These are phyloP conservation scores for Passiflora organensis DNA, from an alignment of 345 rosid species.

Conservation along the genomic window DNA sequence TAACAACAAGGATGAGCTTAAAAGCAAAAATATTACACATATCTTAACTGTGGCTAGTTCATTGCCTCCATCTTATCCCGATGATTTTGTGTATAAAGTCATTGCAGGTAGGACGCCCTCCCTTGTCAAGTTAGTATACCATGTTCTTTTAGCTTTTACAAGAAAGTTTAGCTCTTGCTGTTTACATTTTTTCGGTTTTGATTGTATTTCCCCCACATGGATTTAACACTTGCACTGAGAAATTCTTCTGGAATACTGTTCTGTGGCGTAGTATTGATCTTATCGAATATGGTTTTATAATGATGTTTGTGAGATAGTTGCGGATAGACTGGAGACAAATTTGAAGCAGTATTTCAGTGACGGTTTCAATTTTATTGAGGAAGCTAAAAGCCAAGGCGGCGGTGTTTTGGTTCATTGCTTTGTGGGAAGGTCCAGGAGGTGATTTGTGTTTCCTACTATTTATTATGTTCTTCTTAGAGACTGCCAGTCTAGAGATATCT, in stretches of 20 bases:
- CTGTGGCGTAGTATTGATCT: not conserved
- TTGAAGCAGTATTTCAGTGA: conserved; percentile 55
- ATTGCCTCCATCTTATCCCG: conserved; percentile 43
- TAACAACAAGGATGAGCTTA: conserved; percentile 42
- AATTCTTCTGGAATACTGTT: not conserved
- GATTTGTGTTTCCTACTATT: conserved; percentile 3
- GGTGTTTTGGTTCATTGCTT: conserved; percentile 75
- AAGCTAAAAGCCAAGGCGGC: conserved; percentile 60
- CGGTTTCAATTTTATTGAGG: conserved; percentile 60
- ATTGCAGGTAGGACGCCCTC: conserved; percentile 43
- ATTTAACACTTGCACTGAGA: not conserved
- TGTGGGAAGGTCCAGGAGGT: conserved; percentile 79
- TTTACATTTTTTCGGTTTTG: not conserved
- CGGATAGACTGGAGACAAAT: conserved; percentile 54
- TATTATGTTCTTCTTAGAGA: not conserved
- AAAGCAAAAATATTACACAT: conserved; percentile 58
- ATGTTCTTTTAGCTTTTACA: too few relatives aligned
- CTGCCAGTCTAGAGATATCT: not conserved
- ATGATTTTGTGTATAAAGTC: conserved; percentile 61
- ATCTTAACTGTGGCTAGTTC: conserved; percentile 63
- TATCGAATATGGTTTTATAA: not conserved
- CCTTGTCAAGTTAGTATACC: too few relatives aligned
- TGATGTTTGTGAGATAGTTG: conserved; percentile 31
- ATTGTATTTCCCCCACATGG: too few relatives aligned
- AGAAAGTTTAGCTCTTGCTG: not conserved